These are phyloP conservation scores for Curvularia hawaiiensis DNA, from an alignment of 2,329 filamentous ascomycete genomes.

Conservation along the genomic window DNA sequence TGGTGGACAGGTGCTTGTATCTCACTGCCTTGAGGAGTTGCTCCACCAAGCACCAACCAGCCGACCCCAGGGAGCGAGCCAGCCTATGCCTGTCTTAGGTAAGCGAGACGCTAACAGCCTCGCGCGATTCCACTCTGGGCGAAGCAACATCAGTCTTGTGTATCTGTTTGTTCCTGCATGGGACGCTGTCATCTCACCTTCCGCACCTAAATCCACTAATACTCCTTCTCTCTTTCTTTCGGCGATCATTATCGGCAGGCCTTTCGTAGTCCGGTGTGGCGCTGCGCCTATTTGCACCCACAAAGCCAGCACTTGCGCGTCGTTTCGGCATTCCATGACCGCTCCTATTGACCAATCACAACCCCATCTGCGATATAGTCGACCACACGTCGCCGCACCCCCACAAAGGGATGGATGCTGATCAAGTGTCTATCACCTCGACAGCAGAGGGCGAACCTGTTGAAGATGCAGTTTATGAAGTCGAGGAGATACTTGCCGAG, in stretches of 20 bases:
- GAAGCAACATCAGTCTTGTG: background rate
- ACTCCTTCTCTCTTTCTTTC: background rate
- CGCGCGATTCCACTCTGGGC: background rate
- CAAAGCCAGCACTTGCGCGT: background rate
- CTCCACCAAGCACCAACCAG: constrained; percentile 17
- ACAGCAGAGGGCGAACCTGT: constrained; percentile 41
- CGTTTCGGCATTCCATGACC: background rate
- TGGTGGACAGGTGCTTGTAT: constrained; percentile 18
- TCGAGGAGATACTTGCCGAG: constrained; percentile 34
- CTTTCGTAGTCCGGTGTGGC: background rate
- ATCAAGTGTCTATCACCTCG: constrained; percentile 64
- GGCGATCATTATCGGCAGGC: background rate
- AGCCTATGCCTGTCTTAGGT: constrained; percentile 12
- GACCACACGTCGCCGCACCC: constrained; percentile 13
- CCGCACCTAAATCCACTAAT: background rate
- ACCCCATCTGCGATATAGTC: constrained; percentile 1
- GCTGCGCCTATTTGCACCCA: background rate
- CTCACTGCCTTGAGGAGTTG: constrained; percentile 20
- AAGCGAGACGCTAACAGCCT: constrained; percentile 14
- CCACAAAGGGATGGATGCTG: constrained; percentile 34
- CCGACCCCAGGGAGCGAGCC: constrained; percentile 9
- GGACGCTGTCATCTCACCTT: background rate
- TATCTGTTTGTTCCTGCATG: constrained; percentile 3
- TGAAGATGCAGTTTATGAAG: constrained; percentile 16
- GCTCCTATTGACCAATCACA: constrained; percentile 20